Evolutionary conservation across 345 rosid genomes (phyloP).

Genomic region (Boechera stricta): DNA sequence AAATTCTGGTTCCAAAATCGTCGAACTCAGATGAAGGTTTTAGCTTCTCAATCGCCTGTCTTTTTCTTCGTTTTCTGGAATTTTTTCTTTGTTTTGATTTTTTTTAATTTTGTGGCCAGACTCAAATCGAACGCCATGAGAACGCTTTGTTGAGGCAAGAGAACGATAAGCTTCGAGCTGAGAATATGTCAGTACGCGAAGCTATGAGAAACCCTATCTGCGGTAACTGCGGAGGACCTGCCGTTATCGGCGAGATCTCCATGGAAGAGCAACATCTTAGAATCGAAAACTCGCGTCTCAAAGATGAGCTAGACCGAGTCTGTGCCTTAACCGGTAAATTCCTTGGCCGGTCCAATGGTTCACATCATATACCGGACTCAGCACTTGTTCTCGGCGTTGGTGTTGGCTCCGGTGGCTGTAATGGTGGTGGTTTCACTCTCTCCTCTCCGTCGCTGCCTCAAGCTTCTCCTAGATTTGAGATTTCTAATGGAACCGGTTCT

Average conservation of each 20-base stretch:
- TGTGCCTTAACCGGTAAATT: conserved; percentile 91
- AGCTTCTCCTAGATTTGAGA: conserved; percentile 32
- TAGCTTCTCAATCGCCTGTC: neutral
- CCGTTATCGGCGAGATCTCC: conserved; percentile 77
- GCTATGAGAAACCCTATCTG: conserved; percentile 94
- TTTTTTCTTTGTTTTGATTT: conserved; percentile 8
- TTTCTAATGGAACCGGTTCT: conserved; percentile 49
- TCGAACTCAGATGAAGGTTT: conserved; percentile 97
- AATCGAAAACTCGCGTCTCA: conserved; percentile 82
- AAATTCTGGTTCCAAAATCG: conserved; percentile 98
- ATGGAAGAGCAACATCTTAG: conserved; percentile 89
- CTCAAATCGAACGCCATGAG: conserved; percentile 92
- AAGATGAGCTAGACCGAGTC: conserved; percentile 85
- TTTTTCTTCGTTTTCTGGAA: neutral
- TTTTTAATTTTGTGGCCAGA: conserved; percentile 49
- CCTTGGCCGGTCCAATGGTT: conserved; percentile 70
- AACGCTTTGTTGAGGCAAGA: conserved; percentile 82
- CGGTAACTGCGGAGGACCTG: conserved; percentile 88
- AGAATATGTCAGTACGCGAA: conserved; percentile 88
- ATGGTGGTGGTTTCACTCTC: conserved; percentile 21
- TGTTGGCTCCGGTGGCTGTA: conserved; percentile 15
- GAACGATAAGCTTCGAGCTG: conserved; percentile 86
- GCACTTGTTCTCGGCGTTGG: conserved; percentile 81
- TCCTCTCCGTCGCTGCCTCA: conserved; percentile 23
- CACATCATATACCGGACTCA: conserved; percentile 64